Evolutionary conservation across 2,329 filamentous ascomycete genomes (phyloP), one percentile per base, ranked within the genome.

Genomic region (Penicillium sp.): DNA sequence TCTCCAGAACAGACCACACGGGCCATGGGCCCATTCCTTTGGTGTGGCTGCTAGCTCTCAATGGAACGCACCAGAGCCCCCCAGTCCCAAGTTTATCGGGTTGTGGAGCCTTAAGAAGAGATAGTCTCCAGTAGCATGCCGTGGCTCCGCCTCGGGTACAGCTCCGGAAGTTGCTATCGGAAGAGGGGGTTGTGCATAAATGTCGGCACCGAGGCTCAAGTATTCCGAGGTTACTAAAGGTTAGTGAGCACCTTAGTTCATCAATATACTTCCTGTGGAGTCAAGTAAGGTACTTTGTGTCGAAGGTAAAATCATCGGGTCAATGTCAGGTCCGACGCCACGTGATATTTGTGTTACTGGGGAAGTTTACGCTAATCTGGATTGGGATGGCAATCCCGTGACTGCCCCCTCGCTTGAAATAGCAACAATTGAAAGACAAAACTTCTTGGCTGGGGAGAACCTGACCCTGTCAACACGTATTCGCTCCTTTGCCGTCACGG

Each of bases 371-470:
- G 39, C 39, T 41, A 41, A 41, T 6, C 39, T 14, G 1, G 1
- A 21, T 41, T 14, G 19, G 37, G 37, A 3, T 33, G 39, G 5
- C 9, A 22, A 46, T 62, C 70, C 57, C 68, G 69, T 72, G 69
- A 41, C 19, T 70, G 63, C 56, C 52, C 63, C 60, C 59, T 60
- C 53, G 58, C 60, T 53, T 53, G 45, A 56, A 55, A 48, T 47
- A 53, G 59, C 52, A 59, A 39, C 53, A 47, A 47, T 39, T 48
- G 44, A 39, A 47, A 53, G 45, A 48, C 45, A 53, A 29, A 53
- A 53, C 24, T 33, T 53, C 44, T 45, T 48, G 45, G 45, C 44
- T 53, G 19, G 5, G 6, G 50, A 51, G 37, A 37, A 19, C 5
- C 19, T 27, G 27, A 24, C 39, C 10, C 35, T 31, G 31, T 22